Percentiles rank a stretch among this genome's conserved stretches.
phyloP scores from a whole-genome alignment of 768 basidiomycete genomes.

The Boletus tylopilopsis region DNA sequence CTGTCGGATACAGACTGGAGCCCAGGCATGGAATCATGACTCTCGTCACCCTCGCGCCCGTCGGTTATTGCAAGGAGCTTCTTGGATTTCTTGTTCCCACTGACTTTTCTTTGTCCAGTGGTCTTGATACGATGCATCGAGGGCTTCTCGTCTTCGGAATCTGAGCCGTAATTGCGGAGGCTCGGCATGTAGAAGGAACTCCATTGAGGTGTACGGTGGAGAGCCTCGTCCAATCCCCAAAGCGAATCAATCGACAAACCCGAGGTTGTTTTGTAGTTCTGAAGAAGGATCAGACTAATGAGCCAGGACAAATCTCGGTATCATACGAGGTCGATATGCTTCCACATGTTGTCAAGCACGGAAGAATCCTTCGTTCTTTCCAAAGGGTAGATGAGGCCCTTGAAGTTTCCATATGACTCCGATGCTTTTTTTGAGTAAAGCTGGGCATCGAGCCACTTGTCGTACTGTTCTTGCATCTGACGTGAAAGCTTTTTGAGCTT shows the following conservation, averaged over 20 bases:
- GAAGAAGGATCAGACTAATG: slow-evolving; percentile 7
- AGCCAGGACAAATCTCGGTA: not conserved
- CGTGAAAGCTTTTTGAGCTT: slow-evolving; percentile 48
- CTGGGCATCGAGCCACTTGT: slow-evolving; percentile 68
- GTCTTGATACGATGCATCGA: slow-evolving; percentile 8
- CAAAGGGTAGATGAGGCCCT: slow-evolving; percentile 57
- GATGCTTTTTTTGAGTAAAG: slow-evolving; percentile 57
- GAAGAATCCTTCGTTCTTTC: slow-evolving; percentile 47
- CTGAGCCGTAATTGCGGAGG: slow-evolving; percentile 17
- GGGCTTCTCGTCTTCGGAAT: slow-evolving; percentile 25
- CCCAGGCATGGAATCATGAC: slow-evolving; percentile 59
- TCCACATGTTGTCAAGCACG: slow-evolving; percentile 64
- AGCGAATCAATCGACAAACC: slow-evolving; percentile 57
- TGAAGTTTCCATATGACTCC: slow-evolving; percentile 44
- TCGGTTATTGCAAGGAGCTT: slow-evolving; percentile 51
- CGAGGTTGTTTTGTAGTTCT: slow-evolving; percentile 58
- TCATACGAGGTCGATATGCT: slow-evolving; percentile 54
- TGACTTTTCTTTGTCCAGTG: slow-evolving; percentile 14
- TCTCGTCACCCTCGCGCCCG: slow-evolving; percentile 40
- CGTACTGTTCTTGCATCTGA: slow-evolving; percentile 57
- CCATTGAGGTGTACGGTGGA: slow-evolving; percentile 59
- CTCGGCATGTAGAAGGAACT: slow-evolving; percentile 36
- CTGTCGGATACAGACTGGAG: slow-evolving; percentile 66
- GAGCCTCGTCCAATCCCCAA: slow-evolving; percentile 57
- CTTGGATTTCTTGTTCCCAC: slow-evolving; percentile 27